Percentiles rank a stretch among this genome's conserved stretches.
Evolutionary conservation across 208 protist genomes (phyloP).

Genomic region (Trypanosoma platydactyli): DNA sequence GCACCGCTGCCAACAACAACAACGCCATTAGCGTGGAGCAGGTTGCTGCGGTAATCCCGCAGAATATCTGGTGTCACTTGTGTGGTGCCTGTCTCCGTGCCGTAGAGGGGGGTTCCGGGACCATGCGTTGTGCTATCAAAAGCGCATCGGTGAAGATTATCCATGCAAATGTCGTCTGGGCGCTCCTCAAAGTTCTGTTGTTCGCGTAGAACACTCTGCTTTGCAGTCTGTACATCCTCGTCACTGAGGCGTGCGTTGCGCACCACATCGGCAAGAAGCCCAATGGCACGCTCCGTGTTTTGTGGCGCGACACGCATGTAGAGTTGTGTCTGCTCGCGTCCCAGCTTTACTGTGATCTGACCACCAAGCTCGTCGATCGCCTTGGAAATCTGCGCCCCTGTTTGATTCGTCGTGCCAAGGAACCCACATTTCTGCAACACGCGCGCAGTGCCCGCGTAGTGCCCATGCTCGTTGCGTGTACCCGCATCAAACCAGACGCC

Average conservation of each 20-base stretch:
- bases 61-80: constrained; percentile 76
- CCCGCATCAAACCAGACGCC: constrained; percentile 97
- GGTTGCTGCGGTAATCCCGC: constrained; percentile 75
- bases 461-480: constrained; percentile 93
- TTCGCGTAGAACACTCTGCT: constrained; percentile 91
- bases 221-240: constrained; percentile 88
- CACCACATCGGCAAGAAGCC: constrained; percentile 97
- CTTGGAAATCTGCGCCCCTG: constrained; percentile 81
- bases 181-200: constrained; percentile 93
- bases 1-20: constrained; percentile 95
- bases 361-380: constrained; percentile 97
- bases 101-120: constrained; percentile 95
- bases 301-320: constrained; percentile 94
- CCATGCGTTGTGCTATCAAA: constrained; percentile 91
- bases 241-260: constrained; percentile 92
- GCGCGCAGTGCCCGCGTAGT: constrained; percentile 97
- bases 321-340: constrained; percentile 96
- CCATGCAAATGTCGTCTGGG: constrained; percentile 94
- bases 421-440: constrained; percentile 99
- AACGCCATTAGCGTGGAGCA: constrained; percentile 93
- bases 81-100: constrained; percentile 92
- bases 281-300: constrained; percentile 92
- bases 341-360: constrained; percentile 96
- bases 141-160: constrained; percentile 94
- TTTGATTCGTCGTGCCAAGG: constrained; percentile 93